Evolutionary conservation across 1,139 yeast genomes (phyloP).

Genomic region (Diutina ranongensis): DNA sequence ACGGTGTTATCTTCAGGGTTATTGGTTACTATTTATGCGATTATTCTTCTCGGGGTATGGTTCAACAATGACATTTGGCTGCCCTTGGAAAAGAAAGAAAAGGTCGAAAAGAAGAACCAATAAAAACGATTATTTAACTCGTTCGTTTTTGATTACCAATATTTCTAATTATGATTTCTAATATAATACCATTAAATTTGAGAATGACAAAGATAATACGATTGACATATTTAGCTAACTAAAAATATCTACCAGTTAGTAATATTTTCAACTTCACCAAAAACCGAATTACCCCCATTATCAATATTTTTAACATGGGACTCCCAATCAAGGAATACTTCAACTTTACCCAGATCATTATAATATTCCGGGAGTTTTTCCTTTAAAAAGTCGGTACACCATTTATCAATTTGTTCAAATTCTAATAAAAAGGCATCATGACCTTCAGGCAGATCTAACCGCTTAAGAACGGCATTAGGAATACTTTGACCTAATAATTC

Average conservation of each 20-base stretch:
- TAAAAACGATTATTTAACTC: no score
- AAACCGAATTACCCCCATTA: constrained; percentile 59
- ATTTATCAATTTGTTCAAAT: constrained; percentile 66
- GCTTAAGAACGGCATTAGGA: constrained; percentile 56
- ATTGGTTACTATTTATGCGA: constrained; percentile 23
- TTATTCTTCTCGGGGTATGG: constrained; percentile 27
- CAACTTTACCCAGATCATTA: constrained; percentile 33
- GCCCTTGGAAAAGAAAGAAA: no score
- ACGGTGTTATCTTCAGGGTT: constrained; percentile 31
- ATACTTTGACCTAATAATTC: constrained; percentile 67
- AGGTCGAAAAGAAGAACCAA: not conserved
- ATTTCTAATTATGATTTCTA: no score
- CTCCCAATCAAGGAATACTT: constrained; percentile 43
- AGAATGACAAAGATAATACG: no score
- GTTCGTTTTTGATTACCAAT: no score
- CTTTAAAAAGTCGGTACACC: constrained; percentile 56
- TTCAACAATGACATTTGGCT: constrained; percentile 18
- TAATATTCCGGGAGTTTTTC: constrained; percentile 45
- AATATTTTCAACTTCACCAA: constrained; percentile 88
- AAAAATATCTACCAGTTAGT: constrained; percentile 60
- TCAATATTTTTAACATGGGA: constrained; percentile 24
- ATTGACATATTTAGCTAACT: no score
- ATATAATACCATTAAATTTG: no score
- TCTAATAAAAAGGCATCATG: constrained; percentile 94
- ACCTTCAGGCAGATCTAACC: constrained; percentile 89